Conservation (phyloP, 257 asterid genomes). For the Solanum dulcamara region DNA sequence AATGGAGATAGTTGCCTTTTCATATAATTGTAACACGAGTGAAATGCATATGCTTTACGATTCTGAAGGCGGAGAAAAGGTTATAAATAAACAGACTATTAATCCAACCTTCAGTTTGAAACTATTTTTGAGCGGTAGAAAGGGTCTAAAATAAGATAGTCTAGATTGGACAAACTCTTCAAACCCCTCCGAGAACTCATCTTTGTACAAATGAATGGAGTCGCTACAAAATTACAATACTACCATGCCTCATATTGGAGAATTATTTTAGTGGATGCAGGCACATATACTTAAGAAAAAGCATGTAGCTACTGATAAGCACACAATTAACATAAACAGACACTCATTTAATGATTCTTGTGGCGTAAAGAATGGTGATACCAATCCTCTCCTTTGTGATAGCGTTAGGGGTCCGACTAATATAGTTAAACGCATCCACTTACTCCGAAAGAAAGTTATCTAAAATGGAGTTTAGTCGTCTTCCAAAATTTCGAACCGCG, state of each 20-base stretch:
- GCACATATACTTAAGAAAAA: not conserved
- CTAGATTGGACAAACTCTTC: not conserved
- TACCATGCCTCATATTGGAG: not conserved
- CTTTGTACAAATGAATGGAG: not conserved
- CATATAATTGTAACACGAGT: not conserved
- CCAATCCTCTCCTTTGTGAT: not conserved
- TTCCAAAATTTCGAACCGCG: conserved; percentile 32
- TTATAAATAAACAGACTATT: not conserved
- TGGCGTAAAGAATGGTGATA: not conserved
- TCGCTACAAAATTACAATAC: not conserved
- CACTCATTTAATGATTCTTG: not conserved
- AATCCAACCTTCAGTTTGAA: not conserved
- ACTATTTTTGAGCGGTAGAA: not conserved
- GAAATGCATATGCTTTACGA: not conserved
- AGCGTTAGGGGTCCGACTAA: not conserved
- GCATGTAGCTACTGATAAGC: not conserved
- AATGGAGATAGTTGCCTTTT: not conserved
- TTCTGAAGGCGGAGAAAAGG: not conserved
- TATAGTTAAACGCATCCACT: conserved; percentile 1
- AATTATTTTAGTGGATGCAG: not conserved
- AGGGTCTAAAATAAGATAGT: not conserved
- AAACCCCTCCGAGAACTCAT: not conserved
- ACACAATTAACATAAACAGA: not conserved
- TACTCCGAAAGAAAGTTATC: conserved; percentile 36
- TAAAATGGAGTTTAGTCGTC: conserved; percentile 32